Percentiles rank a stretch among this genome's conserved stretches.
phyloP scores from a whole-genome alignment of 2,329 filamentous ascomycete species.

The Purpureocillium takamizusanense region DNA sequence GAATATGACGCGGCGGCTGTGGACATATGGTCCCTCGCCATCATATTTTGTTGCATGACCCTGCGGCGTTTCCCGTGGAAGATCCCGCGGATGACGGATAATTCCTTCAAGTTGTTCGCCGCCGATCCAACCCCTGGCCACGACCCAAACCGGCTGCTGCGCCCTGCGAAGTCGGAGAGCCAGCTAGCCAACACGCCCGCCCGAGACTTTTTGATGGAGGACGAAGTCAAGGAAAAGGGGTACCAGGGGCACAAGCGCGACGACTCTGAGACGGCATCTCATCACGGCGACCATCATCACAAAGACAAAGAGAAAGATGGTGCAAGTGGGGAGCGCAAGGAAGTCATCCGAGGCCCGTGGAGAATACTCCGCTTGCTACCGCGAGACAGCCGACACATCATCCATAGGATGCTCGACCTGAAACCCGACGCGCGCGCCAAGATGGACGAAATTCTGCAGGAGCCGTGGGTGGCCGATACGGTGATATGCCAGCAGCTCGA shows the following conservation, averaged over 20 bases:
- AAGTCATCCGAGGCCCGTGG: slow-evolving; percentile 88
- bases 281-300: slow-evolving; percentile 4
- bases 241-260: slow-evolving; percentile 6
- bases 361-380: slow-evolving; percentile 79
- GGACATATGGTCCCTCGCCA: slow-evolving; percentile 96
- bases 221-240: slow-evolving; percentile 17
- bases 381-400: slow-evolving; percentile 80
- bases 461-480: slow-evolving; percentile 83
- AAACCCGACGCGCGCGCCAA: slow-evolving; percentile 75
- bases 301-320: slow-evolving; percentile 6
- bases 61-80: slow-evolving; percentile 95
- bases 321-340: slow-evolving; percentile 44
- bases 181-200: slow-evolving; percentile 29
- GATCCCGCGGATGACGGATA: slow-evolving; percentile 81
- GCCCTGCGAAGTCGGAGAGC: slow-evolving; percentile 35
- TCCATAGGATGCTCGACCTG: slow-evolving; percentile 86
- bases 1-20: slow-evolving; percentile 91
- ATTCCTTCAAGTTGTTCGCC: slow-evolving; percentile 89
- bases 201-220: slow-evolving; percentile 29
- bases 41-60: slow-evolving; percentile 99
- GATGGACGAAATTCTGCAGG: slow-evolving; percentile 76
- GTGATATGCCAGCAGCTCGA: slow-evolving; percentile 75
- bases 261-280: slow-evolving; percentile 5
- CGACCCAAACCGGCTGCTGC: slow-evolving; percentile 44
- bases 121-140: slow-evolving; percentile 72